Conservation (phyloP, 257 asterid species). For the Coffea eugenioides region DNA sequence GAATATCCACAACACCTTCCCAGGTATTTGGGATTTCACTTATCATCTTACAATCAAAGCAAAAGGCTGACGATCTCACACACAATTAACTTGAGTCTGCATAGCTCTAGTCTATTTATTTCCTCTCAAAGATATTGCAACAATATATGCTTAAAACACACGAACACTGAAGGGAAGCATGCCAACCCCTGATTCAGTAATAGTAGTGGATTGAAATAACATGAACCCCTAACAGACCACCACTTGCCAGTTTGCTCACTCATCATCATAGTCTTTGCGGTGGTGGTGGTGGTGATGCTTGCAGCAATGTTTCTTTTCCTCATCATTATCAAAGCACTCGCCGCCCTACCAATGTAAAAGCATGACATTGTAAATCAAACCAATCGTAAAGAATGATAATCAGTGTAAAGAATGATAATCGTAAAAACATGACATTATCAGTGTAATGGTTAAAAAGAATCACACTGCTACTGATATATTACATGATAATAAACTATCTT, state of each 20-base stretch:
- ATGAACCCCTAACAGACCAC: slow-evolving; percentile 7
- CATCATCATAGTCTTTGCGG: slow-evolving; percentile 31
- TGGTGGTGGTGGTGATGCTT: slow-evolving; percentile 20
- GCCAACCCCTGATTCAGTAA: slow-evolving; percentile 3
- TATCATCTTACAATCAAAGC: not conserved
- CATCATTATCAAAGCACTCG: slow-evolving; percentile 23
- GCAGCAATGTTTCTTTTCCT: slow-evolving; percentile 13
- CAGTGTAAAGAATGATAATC: too few relatives aligned
- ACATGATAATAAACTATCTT: not conserved
- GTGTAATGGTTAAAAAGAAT: not conserved
- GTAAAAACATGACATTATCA: too few relatives aligned
- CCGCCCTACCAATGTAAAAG: slow-evolving; percentile 25
- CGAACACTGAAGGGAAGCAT: not conserved
- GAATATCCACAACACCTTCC: slow-evolving; percentile 2
- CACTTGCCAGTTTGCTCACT: slow-evolving; percentile 7
- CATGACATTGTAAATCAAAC: not conserved
- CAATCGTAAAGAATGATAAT: not conserved
- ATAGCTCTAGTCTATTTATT: not conserved
- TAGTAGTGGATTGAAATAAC: slow-evolving; percentile 12
- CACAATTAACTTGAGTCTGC: not conserved
- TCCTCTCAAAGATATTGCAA: not conserved
- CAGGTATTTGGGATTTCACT: slow-evolving; percentile 14
- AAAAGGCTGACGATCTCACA: not conserved
- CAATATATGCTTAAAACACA: not conserved
- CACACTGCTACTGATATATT: not conserved